Evolutionary conservation across 768 basidiomycete genomes (phyloP), one percentile per base, ranked within the genome.

Genomic region (Boletus pseudo-olivaceus): DNA sequence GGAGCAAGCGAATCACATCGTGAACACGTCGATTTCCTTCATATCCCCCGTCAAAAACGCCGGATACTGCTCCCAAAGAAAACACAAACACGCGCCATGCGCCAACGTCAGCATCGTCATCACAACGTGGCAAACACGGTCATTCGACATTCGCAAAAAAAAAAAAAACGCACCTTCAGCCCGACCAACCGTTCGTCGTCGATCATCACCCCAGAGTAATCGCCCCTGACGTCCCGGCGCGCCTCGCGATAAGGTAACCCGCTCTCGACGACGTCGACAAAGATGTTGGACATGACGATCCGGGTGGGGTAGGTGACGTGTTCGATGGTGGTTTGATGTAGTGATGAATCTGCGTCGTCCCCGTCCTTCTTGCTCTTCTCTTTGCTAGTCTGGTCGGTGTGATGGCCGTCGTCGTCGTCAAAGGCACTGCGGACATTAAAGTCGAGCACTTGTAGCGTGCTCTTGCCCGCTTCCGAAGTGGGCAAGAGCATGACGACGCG

Each of bases 121-220:
- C 5, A 26, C 26, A n/a, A n/a, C 2, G 2, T 42, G 15, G 26
- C 26, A 27, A 29, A 10, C 14, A 19, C 8, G 29, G 8, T 10
- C 8, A 15, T 19, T 20, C 30, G 5, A n/a, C 26, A 3, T 17
- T 10, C 15, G 23, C 20, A 15, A 15, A 20, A 14, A 7, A 20
- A 14, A 7, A 20, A 2, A n/a, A 17, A 7, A 27, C 74, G 35
- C 48, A 78, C 77, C 67, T 71, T 71, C 54, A 78, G 51, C 29
- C 75, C 75, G 26, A 78, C 56, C 29, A 78, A 49, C 48, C 75
- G 63, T 40, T 73, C 72, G 27, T 76, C 74, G 51, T 76, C 77
- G 29, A 78, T 69, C 74, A 76, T 76, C 55, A 75, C 59, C 9
- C 76, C 76, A 7, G 69, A 69, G 51, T 74, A 77, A 1, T 62